Base-by-base conservation (phyloP, 495 filamentous ascomycete species). In the Darksidea phi region DNA sequence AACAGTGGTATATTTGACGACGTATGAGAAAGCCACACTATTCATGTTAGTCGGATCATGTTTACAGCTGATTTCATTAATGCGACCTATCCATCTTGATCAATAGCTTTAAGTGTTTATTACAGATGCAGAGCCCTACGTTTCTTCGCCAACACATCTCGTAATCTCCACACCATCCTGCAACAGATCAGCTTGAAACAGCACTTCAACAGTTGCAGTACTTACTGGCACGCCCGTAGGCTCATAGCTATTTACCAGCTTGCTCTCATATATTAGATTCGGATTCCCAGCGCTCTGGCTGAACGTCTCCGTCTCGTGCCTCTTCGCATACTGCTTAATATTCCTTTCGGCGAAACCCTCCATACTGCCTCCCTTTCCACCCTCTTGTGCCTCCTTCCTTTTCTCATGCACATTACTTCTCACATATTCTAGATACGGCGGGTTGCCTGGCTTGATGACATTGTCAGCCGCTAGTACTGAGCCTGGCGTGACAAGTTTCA, bases 111-210 rank as follows among this genome's bases (percentile, higher is more conserved):
- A 3, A 3, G 28, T 32, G 3, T 10, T 10, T 10, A 32, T 32
- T 3, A 32, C 28, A 32, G 28, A 32, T 10, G 10, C 28, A 3
- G 28, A 4, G 13, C 15, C 11, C 43, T 46, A 61, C 26, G 23
- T 63, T 45, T 64, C 53, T 26, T 47, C 54, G 17, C 54, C 80
- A 3, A 83, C 70, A 70, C 88, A 91, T 57, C 76, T 77, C 1
- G 87, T 85, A 28, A 91, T 83, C 67, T 91, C 88, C 48, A 91
- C 68, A 1, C 81, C 88, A 74, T 90, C 88, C 85, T 90, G 53
- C 6, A 63, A 18, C 10, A 42, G n/a, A 55, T 57, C 45, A 63
- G 63, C 62, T 66, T 54, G 41, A 13, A 59, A 8, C 1, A 20
- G 24, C 18, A 13, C 20, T 26, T 23, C 7, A 13, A 23, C 18